Evolutionary conservation across 495 filamentous ascomycete genomes (phyloP).

Genomic region (Penicillium chermesinum): DNA sequence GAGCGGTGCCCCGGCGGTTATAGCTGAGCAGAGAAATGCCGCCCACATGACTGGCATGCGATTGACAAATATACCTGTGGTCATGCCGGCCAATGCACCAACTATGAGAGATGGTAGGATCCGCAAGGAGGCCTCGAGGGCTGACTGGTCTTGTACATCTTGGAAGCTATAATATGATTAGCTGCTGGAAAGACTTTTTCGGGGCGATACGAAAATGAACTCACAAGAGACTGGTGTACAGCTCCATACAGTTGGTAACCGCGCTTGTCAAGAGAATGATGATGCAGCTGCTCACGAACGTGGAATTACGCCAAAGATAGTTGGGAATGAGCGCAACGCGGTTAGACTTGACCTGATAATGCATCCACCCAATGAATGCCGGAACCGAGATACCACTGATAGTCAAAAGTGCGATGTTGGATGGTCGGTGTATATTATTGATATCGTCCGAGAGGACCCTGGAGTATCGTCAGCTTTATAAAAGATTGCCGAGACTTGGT

Average conservation of each 20-base stretch:
- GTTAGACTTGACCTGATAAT: slow-evolving; percentile 44
- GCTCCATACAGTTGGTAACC: slow-evolving; percentile 44
- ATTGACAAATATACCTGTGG: slow-evolving; percentile 2
- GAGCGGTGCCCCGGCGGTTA: slow-evolving; percentile 13
- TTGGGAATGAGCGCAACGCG: slow-evolving; percentile 46
- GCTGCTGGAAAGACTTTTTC: background rate
- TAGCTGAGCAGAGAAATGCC: background rate
- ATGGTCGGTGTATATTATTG: background rate
- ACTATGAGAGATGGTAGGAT: slow-evolving; percentile 25
- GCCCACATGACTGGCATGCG: background rate
- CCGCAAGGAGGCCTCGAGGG: slow-evolving; percentile 33
- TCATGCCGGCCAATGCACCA: slow-evolving; percentile 18
- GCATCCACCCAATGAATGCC: slow-evolving; percentile 38
- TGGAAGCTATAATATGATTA: slow-evolving; percentile 32
- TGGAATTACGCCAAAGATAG: slow-evolving; percentile 44
- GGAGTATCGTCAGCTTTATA: background rate
- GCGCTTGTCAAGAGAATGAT: slow-evolving; percentile 50
- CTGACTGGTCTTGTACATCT: slow-evolving; percentile 37
- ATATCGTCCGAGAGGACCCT: background rate
- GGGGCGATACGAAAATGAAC: background rate
- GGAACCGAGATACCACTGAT: slow-evolving; percentile 23
- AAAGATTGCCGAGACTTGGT: background rate
- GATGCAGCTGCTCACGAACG: slow-evolving; percentile 46
- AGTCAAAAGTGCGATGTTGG: background rate
- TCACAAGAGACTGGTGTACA: slow-evolving; percentile 38